Evolutionary conservation across 2,329 filamentous ascomycete genomes (phyloP), one percentile per base, ranked within the genome.

Genomic region (Ophiostoma perfectum): DNA sequence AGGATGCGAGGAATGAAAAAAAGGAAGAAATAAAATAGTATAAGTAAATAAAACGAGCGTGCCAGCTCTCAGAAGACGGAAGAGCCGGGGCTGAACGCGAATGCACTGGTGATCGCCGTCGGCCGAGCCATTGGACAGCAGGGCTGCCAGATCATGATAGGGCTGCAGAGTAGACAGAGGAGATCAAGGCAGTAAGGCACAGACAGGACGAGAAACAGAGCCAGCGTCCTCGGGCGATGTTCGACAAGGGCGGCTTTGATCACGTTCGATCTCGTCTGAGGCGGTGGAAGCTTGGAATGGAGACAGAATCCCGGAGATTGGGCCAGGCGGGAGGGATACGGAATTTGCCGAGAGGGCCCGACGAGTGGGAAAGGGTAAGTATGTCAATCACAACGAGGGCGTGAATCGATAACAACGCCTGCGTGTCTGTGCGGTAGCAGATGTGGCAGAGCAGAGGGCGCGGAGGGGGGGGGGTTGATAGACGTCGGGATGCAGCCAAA

Each of bases 91-190:
- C n/a, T 63, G 42, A 44, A 4, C 11, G 38, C 12, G 66, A 42
- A 16, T 39, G 47, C 68, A 52, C 49, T 18, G 36, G 38, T 47
- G 47, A 45, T 63, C 45, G 67, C 65, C 47, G 60, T 70, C 70
- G 69, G 49, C 66, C 67, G 67, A 68, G 67, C 71, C 69, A 70
- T 70, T 36, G 65, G 62, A 39, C 66, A 44, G 63, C 49, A 36
- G 36, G 67, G 63, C 69, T 52, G 68, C 63, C 68, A 69, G 63
- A 63, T 71, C 70, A 71, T 72, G 69, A 68, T 69, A 69, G 66
- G 42, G 66, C 52, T 64, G 63, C 49, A 58, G 18, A 9, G 27
- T 36, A 7, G 18, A 27, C 18, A 60, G 55, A 60, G 27, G 55
- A 9, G 12, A 27, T 3, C 49, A 62, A 18, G 39, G 7, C n/a